Conservation (phyloP, 1,284 basidiomycete species). For the Naganishia cerealis region DNA sequence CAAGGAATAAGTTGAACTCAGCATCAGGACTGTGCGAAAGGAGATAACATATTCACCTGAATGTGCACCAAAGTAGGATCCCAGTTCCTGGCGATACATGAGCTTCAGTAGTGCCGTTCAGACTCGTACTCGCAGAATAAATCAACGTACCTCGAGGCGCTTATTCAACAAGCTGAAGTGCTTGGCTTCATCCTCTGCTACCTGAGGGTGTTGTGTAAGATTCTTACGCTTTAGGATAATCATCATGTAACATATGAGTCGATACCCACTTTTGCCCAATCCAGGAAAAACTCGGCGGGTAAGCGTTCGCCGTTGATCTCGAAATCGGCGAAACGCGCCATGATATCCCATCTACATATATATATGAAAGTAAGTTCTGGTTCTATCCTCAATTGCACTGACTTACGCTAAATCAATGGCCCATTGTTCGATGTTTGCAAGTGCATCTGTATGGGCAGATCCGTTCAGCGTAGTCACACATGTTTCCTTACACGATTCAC, state of each 20-base stretch:
- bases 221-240: neutral
- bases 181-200: conserved; percentile 82
- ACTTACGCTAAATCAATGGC: conserved; percentile 76
- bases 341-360: conserved; percentile 70
- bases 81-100: conserved; percentile 57
- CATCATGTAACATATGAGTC: neutral
- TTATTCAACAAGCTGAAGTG: conserved; percentile 57
- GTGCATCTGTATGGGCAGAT: conserved; percentile 55
- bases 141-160: conserved; percentile 60
- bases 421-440: conserved; percentile 90
- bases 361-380: conserved; percentile 27
- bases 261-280: conserved; percentile 64
- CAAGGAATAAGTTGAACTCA: neutral
- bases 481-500: conserved; percentile 17
- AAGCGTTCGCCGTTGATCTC: conserved; percentile 57
- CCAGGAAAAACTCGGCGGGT: conserved; percentile 72
- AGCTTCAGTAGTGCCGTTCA: conserved; percentile 9
- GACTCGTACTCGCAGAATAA: conserved; percentile 49
- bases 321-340: conserved; percentile 67
- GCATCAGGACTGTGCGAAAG: neutral
- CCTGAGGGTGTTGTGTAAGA: conserved; percentile 37
- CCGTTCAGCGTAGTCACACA: neutral
- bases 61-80: conserved; percentile 69
- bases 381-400: neutral
- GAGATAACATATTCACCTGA: conserved; percentile 36